phyloP scores from a whole-genome alignment of 2,329 filamentous ascomycete genomes.

The Pyrenophora tritici-repentis region DNA sequence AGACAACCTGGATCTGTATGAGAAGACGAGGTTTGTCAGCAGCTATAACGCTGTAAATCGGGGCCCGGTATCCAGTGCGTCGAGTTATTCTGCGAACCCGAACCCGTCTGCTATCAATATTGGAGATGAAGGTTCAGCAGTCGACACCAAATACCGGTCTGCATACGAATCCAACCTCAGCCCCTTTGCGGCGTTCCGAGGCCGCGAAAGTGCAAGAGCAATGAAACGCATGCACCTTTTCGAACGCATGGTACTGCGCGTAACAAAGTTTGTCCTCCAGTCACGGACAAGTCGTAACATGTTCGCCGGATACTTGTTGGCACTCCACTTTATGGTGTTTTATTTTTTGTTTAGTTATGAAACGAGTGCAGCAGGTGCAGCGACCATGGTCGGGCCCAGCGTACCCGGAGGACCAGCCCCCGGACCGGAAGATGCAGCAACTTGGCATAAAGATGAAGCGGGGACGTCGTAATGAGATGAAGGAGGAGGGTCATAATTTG shows the following conservation, averaged over 20 bases:
- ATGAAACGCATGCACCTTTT: conserved; percentile 92
- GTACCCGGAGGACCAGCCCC: conserved; percentile 24
- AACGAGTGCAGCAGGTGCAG: conserved; percentile 43
- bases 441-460: conserved; percentile 47
- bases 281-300: conserved; percentile 89
- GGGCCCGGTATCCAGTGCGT: conserved; percentile 62
- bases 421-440: conserved; percentile 25
- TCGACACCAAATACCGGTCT: conserved; percentile 78
- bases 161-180: conserved; percentile 96
- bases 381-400: conserved; percentile 37
- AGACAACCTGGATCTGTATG: conserved; percentile 94
- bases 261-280: conserved; percentile 88
- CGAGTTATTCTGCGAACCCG: conserved; percentile 66
- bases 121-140: conserved; percentile 14
- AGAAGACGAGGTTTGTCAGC: conserved; percentile 95
- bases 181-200: conserved; percentile 92
- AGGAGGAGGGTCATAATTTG: conserved; percentile 22
- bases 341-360: conserved; percentile 85
- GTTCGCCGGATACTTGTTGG: conserved; percentile 90
- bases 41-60: conserved; percentile 86
- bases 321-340: conserved; percentile 86
- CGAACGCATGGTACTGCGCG: conserved; percentile 85
- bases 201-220: conserved; percentile 87
- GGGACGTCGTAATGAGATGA: conserved; percentile 16
- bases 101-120: conserved; percentile 76